Percentiles rank a stretch among this genome's conserved stretches.
phyloP scores from a whole-genome alignment of 164 flowering plant species.

The Hamamelis virginiana region DNA sequence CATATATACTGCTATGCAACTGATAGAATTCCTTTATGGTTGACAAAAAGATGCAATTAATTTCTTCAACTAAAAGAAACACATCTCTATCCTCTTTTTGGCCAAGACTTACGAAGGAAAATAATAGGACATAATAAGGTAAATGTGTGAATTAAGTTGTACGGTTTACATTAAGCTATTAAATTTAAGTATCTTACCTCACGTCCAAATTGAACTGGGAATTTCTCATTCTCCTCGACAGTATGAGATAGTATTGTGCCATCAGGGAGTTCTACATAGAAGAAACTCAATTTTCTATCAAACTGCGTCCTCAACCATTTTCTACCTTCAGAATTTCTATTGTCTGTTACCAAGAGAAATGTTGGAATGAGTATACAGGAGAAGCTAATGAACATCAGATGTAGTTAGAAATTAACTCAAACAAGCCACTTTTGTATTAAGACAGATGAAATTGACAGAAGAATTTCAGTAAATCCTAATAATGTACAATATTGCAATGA shows the following conservation, averaged over 20 bases:
- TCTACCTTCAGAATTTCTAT: constrained; percentile 47
- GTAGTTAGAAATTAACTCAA: background rate
- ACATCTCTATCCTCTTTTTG: no score
- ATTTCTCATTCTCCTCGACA: constrained; percentile 69
- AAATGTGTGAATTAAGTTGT: no score
- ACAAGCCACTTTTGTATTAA: background rate
- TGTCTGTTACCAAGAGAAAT: constrained; percentile 34
- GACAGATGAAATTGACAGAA: background rate
- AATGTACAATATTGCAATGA: background rate
- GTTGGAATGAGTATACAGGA: background rate
- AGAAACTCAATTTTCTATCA: constrained; percentile 49
- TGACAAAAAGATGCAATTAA: no score
- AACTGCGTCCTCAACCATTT: constrained; percentile 44
- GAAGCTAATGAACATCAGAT: background rate
- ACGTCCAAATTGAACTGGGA: constrained; percentile 92
- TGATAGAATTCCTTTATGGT: no score
- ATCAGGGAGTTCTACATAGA: constrained; percentile 87
- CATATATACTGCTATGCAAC: no score
- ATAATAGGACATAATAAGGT: no score
- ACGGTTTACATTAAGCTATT: background rate
- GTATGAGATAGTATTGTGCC: constrained; percentile 62
- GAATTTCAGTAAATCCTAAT: background rate
- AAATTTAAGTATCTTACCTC: constrained; percentile 61
- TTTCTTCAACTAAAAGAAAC: no score
- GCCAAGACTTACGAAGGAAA: no score